phyloP scores from a whole-genome alignment of 2,329 filamentous ascomycete genomes.

The Aspergillus spinulosporus region DNA sequence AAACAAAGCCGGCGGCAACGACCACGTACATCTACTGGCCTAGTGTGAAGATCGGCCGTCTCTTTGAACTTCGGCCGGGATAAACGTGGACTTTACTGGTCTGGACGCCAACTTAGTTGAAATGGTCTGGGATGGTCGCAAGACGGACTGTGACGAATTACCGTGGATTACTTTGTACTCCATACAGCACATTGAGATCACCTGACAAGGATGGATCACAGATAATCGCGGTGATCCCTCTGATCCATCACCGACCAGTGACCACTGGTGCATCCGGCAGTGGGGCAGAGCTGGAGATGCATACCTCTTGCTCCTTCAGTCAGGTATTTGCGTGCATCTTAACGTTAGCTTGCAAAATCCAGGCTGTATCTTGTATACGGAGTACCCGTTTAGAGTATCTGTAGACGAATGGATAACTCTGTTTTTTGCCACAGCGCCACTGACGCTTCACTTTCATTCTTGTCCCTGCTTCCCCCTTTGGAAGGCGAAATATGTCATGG shows the following conservation, averaged over 20 bases:
- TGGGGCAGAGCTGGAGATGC: not conserved
- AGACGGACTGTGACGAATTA: not conserved
- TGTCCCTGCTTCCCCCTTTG: not conserved
- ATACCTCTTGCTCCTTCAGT: not conserved
- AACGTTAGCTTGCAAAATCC: not conserved
- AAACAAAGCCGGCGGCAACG: not conserved
- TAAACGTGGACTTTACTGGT: not conserved
- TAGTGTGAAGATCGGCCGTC: not conserved
- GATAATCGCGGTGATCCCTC: not conserved
- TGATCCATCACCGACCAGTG: not conserved
- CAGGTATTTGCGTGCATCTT: not conserved
- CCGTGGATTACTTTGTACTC: not conserved
- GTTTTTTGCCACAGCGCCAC: constrained; percentile 7
- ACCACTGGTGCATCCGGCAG: not conserved
- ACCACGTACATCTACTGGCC: not conserved
- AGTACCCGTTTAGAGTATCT: not conserved
- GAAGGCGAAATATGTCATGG: not conserved
- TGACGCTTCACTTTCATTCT: not conserved
- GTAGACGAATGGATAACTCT: not conserved
- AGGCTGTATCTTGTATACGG: too few species aligned
- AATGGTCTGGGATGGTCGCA: not conserved
- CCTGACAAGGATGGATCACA: not conserved
- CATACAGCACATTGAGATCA: not conserved
- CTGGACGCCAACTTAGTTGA: not conserved
- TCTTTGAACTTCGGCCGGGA: not conserved